phyloP scores from a whole-genome alignment of 805 yeast genomes.

The Dipodascus geniculatus region DNA sequence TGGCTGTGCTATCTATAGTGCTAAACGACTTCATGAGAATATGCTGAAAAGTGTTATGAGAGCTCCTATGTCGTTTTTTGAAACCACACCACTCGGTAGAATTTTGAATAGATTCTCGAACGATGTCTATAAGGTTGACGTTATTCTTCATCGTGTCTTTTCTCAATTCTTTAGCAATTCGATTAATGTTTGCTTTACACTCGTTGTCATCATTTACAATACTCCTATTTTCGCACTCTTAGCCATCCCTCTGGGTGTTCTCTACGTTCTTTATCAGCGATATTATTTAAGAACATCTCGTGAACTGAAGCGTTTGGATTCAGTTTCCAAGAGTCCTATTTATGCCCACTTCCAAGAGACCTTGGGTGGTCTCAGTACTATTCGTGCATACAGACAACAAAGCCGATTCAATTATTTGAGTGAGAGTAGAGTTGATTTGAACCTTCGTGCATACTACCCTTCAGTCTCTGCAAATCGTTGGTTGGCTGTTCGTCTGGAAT shows the following conservation, averaged over 20 bases:
- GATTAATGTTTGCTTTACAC: slow-evolving; percentile 44
- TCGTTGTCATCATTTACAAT: slow-evolving; percentile 68
- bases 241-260: slow-evolving; percentile 49
- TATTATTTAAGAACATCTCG: slow-evolving; percentile 62
- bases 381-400: slow-evolving; percentile 60
- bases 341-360: slow-evolving; percentile 80
- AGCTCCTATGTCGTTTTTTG: slow-evolving; percentile 93
- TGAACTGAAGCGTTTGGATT: slow-evolving; percentile 67
- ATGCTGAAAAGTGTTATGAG: slow-evolving; percentile 69
- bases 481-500: slow-evolving; percentile 91
- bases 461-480: slow-evolving; percentile 90
- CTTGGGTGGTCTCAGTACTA: slow-evolving; percentile 63
- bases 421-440: slow-evolving; percentile 53
- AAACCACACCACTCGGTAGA: slow-evolving; percentile 92
- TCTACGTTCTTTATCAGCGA: slow-evolving; percentile 61
- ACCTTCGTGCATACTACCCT: slow-evolving; percentile 88
- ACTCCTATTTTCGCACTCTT: slow-evolving; percentile 81
- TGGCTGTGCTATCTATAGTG: slow-evolving; percentile 72
- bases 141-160: slow-evolving; percentile 38
- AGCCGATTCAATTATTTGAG: slow-evolving; percentile 51
- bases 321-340: slow-evolving; percentile 63
- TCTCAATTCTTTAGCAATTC: slow-evolving; percentile 29
- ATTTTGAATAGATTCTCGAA: slow-evolving; percentile 82
- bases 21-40: slow-evolving; percentile 51
- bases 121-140: slow-evolving; percentile 85